phyloP scores from a whole-genome alignment of 163 green algal genomes.

The Scenedesmus sp. region DNA sequence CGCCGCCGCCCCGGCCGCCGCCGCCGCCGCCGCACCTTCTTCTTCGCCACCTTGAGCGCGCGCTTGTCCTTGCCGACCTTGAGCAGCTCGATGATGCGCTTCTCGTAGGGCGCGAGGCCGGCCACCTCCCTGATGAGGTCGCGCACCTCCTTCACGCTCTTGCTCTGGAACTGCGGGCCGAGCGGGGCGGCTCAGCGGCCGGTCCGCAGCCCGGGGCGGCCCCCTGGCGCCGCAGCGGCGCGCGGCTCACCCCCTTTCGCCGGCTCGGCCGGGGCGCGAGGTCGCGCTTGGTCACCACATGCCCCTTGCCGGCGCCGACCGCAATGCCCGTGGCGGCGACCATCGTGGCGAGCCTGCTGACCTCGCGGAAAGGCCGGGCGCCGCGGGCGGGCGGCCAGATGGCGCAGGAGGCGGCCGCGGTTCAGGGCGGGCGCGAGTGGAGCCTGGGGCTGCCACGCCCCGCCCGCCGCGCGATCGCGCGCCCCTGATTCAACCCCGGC shows the following conservation, averaged over 20 bases:
- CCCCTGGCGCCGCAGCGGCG: conserved; percentile 14
- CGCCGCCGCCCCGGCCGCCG: no score
- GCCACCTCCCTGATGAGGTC: conserved; percentile 95
- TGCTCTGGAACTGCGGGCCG: conserved; percentile 77
- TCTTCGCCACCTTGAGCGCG: conserved; percentile 98
- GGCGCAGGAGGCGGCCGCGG: no score
- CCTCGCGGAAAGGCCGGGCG: no score
- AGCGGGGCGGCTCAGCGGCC: neutral
- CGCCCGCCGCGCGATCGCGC: no score
- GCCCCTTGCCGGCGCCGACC: conserved; percentile 93
- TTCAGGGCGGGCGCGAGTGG: no score
- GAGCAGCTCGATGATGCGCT: conserved; percentile 95
- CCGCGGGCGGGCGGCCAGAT: no score
- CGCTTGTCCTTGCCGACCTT: conserved; percentile 99
- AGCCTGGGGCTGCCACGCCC: no score
- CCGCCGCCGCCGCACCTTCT: conserved; percentile 76
- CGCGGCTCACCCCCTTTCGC: conserved; percentile 81
- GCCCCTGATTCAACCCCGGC: no score
- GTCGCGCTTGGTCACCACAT: conserved; percentile 88
- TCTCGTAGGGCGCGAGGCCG: conserved; percentile 97
- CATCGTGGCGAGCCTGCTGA: conserved; percentile 22
- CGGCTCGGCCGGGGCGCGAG: conserved; percentile 63
- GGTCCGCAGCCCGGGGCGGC: neutral
- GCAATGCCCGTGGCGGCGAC: conserved; percentile 77
- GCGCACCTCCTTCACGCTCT: conserved; percentile 93